These are phyloP conservation scores for Coffea eugenioides DNA, from an alignment of 257 asterid species.

Conservation along the genomic window DNA sequence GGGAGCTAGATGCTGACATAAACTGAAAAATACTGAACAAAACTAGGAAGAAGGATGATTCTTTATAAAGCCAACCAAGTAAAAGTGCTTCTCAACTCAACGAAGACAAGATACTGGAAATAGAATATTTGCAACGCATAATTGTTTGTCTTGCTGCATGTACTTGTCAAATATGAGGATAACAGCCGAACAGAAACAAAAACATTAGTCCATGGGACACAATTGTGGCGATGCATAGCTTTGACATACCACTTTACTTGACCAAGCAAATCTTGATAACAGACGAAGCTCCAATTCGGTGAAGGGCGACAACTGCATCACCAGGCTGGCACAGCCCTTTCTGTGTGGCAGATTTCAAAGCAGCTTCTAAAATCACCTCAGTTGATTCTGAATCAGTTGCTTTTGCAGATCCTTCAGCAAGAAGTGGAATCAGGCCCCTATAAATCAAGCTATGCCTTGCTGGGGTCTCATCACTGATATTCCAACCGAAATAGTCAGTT, in stretches of 20 bases:
- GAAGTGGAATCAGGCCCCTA: constrained; percentile 74
- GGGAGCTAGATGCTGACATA: neutral
- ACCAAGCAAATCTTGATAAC: constrained; percentile 77
- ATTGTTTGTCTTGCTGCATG: neutral
- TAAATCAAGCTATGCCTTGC: constrained; percentile 83
- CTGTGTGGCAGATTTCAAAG: constrained; percentile 46
- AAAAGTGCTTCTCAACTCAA: neutral
- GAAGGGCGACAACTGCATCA: constrained; percentile 77
- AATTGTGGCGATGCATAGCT: neutral
- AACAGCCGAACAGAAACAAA: neutral
- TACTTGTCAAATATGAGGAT: neutral
- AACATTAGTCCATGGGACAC: neutral
- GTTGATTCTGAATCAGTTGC: constrained; percentile 79
- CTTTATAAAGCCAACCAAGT: neutral
- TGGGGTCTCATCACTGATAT: constrained; percentile 70
- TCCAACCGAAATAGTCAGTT: constrained; percentile 74
- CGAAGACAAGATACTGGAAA: neutral
- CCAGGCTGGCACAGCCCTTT: constrained; percentile 68
- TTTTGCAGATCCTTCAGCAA: constrained; percentile 77
- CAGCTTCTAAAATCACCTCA: constrained; percentile 64
- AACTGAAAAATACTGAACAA: neutral
- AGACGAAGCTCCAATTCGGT: constrained; percentile 70
- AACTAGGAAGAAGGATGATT: neutral
- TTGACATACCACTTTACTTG: constrained; percentile 34
- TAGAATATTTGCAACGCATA: neutral